A percentile compares a stretch with the other conserved stretches of the same genome.
phyloP scores from a whole-genome alignment of 345 rosid genomes.

The Gossypium bickii region DNA sequence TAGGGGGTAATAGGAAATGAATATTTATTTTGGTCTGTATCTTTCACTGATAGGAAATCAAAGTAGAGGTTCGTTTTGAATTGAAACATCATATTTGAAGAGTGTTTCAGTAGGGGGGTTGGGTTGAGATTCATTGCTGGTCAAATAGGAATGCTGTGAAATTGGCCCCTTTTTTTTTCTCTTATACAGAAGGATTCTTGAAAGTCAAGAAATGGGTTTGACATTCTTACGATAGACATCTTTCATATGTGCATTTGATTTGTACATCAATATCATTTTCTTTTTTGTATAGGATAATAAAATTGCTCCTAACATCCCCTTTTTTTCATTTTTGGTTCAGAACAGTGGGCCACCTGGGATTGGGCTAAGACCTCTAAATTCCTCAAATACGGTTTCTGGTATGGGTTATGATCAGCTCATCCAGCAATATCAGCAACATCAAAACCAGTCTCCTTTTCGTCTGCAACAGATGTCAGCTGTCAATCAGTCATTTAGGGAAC shows the following conservation, averaged over 20 bases:
- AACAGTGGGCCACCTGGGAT: constrained; percentile 85
- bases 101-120: constrained; percentile 2
- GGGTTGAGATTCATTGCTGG: not conserved
- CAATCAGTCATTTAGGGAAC: constrained; percentile 85
- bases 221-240: not conserved
- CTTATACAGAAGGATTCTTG: not conserved
- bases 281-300: not conserved
- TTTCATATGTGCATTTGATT: not conserved
- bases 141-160: not conserved
- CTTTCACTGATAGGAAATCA: not conserved
- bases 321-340: constrained; percentile 32
- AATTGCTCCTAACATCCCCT: not conserved
- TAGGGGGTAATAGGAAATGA: not conserved
- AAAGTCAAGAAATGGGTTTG: constrained; percentile 6
- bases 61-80: not conserved
- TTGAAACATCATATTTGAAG: constrained; percentile 1
- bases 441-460: constrained; percentile 80
- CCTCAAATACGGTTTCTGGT: constrained; percentile 62
- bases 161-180: not conserved
- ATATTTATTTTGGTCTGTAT: not conserved
- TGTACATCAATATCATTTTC: not conserved
- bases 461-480: constrained; percentile 77
- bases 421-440: constrained; percentile 91
- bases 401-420: constrained; percentile 77
- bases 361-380: constrained; percentile 80